Evolutionary conservation across 768 basidiomycete species (phyloP).

Genomic region (Pholiota conissans): DNA sequence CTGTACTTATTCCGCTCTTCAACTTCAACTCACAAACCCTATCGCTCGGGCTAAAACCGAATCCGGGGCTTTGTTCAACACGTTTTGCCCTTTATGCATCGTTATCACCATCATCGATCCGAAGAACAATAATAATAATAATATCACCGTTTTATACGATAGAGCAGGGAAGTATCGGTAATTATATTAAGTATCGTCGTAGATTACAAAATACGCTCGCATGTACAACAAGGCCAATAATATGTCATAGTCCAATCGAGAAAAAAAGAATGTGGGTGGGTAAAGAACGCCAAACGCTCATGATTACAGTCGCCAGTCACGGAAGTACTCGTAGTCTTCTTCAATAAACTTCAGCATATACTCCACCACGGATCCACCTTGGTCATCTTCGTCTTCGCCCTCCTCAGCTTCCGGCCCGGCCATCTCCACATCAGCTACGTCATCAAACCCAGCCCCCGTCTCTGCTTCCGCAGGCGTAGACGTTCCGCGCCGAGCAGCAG

Average conservation of each 20-base stretch:
- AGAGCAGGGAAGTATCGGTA: background rate
- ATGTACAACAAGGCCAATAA: constrained; percentile 5
- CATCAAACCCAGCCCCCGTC: constrained; percentile 25
- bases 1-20: background rate
- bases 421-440: constrained; percentile 7
- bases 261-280: too few species aligned
- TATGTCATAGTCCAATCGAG: background rate
- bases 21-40: background rate
- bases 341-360: constrained; percentile 78
- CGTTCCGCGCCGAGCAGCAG: background rate
- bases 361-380: constrained; percentile 77
- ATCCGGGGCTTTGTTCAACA: background rate
- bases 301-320: constrained; percentile 62
- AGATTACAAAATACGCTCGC: background rate
- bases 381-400: constrained; percentile 47
- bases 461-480: constrained; percentile 23
- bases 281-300: background rate
- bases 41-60: background rate
- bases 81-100: background rate
- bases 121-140: background rate
- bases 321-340: constrained; percentile 67
- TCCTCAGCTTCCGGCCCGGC: constrained; percentile 30
- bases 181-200: background rate
- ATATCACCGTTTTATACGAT: background rate
- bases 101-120: background rate